Percentiles rank a stretch among this genome's conserved stretches.
Evolutionary conservation across 768 basidiomycete species (phyloP).

Genomic region (Russula dissimulans): DNA sequence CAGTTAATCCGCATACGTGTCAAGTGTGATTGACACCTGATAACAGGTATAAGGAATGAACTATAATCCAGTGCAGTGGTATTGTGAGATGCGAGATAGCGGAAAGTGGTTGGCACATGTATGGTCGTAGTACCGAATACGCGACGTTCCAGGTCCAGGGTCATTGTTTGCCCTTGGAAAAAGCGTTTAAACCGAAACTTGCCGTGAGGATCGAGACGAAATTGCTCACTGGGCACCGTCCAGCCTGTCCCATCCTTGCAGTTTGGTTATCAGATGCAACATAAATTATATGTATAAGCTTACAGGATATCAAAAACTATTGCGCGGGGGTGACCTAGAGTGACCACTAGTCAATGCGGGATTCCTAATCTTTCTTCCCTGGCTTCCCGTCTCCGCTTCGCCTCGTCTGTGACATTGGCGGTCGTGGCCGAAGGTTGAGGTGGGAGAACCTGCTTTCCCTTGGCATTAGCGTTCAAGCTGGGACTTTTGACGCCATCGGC

Average conservation of each 20-base stretch:
- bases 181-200: too few relatives aligned
- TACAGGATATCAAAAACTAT: too few relatives aligned
- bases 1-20: background rate
- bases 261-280: too few relatives aligned
- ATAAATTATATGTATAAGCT: too few relatives aligned
- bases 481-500: slow-evolving; percentile 13
- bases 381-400: slow-evolving; percentile 28
- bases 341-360: background rate
- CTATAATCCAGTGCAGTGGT: background rate
- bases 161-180: too few relatives aligned
- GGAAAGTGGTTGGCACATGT: background rate
- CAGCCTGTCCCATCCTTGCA: too few relatives aligned
- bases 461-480: slow-evolving; percentile 2
- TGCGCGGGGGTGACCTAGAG: background rate
- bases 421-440: slow-evolving; percentile 1
- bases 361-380: slow-evolving; percentile 29
- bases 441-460: slow-evolving; percentile 6
- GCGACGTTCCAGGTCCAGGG: too few relatives aligned
- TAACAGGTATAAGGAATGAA: slow-evolving; percentile 4
- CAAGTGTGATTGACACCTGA: background rate
- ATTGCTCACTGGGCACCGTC: too few relatives aligned
- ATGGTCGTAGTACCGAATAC: background rate
- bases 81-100: background rate
- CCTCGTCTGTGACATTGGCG: slow-evolving; percentile 25
- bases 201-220: too few relatives aligned